phyloP scores from a whole-genome alignment of 2,329 filamentous ascomycete species.

The Venturia pyrina region DNA sequence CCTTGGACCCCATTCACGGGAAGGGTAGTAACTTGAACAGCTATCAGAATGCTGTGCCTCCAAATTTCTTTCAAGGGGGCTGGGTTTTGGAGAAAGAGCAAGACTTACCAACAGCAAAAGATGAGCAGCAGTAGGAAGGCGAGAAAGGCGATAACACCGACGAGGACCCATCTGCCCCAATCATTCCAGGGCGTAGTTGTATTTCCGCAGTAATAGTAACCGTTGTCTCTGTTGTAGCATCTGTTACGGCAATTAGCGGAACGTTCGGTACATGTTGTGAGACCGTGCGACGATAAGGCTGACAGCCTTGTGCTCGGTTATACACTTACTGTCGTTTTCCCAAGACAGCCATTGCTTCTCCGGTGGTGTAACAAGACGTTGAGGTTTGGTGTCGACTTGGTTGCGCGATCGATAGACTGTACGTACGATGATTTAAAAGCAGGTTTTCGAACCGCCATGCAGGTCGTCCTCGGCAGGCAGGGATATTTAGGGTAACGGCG shows the following conservation, averaged over 20 bases:
- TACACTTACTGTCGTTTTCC: background rate
- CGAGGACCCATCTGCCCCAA: background rate
- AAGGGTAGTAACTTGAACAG: background rate
- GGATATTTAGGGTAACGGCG: background rate
- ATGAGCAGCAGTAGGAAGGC: background rate
- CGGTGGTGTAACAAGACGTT: background rate
- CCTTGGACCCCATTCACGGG: background rate
- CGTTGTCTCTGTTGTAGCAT: background rate
- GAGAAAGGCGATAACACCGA: background rate
- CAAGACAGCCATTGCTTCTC: background rate
- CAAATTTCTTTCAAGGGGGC: background rate
- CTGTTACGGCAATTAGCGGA: background rate
- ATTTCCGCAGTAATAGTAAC: background rate
- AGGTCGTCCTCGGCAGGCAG: background rate
- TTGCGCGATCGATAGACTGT: background rate
- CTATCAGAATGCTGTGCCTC: background rate
- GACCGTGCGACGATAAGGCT: background rate
- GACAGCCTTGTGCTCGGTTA: background rate
- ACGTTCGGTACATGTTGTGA: background rate
- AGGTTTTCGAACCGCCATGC: background rate
- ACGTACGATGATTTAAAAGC: background rate
- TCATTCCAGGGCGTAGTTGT: constrained; percentile 1
- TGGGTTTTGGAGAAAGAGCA: too few relatives aligned
- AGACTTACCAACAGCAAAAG: background rate
- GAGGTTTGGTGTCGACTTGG: background rate